A percentile compares a stretch with the other conserved stretches of the same genome.
phyloP scores from a whole-genome alignment of 2,329 filamentous ascomycete species.

The Leptographium lundbergii region DNA sequence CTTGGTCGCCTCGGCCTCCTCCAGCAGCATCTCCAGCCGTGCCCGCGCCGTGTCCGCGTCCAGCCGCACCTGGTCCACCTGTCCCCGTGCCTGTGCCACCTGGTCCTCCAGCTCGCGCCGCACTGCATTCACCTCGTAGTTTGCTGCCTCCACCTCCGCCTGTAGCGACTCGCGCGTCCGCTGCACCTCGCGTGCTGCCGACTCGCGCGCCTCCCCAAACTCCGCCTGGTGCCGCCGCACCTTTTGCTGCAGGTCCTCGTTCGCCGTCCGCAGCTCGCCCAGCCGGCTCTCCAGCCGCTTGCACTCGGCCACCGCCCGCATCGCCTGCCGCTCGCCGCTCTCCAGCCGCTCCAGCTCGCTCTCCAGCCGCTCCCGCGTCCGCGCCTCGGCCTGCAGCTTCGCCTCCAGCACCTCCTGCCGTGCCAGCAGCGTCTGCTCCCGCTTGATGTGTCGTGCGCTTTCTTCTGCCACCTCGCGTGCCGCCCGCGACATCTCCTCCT shows the following conservation, averaged over 20 bases:
- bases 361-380: conserved; percentile 54
- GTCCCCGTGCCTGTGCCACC: conserved; percentile 55
- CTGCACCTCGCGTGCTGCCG: conserved; percentile 66
- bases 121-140: conserved; percentile 73
- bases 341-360: conserved; percentile 54
- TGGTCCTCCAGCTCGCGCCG: conserved; percentile 74
- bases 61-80: conserved; percentile 65
- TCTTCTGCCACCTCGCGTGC: conserved; percentile 72
- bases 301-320: conserved; percentile 50
- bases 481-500: conserved; percentile 73
- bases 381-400: conserved; percentile 61
- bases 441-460: conserved; percentile 64
- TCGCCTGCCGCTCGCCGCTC: conserved; percentile 49
- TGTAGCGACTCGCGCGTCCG: conserved; percentile 69
- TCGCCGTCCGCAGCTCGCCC: conserved; percentile 49
- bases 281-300: conserved; percentile 46
- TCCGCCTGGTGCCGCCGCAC: conserved; percentile 64
- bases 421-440: conserved; percentile 66
- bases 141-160: conserved; percentile 69
- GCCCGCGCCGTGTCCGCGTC: conserved; percentile 72
- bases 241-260: conserved; percentile 58
- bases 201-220: conserved; percentile 71
- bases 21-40: conserved; percentile 70
- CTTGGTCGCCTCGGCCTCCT: conserved; percentile 63
- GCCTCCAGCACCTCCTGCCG: conserved; percentile 70